Conservation (phyloP, 176 grass and related monocot species). For the Zea luxurians region DNA sequence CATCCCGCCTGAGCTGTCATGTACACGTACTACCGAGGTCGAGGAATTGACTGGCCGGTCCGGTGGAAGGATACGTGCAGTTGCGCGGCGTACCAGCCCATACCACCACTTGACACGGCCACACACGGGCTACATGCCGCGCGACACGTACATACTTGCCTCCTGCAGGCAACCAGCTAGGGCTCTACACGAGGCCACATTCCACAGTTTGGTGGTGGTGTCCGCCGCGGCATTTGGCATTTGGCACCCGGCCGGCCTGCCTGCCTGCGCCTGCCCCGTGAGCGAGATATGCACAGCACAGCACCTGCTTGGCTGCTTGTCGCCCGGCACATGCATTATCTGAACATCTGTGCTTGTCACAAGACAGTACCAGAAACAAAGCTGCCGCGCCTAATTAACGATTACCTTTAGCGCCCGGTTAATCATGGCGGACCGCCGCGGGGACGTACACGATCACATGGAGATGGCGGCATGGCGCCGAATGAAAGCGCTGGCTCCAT, state of each 20-base stretch:
- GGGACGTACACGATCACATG: conserved; percentile 40
- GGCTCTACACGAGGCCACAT: not conserved
- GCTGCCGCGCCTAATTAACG: not conserved
- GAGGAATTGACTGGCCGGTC: not conserved
- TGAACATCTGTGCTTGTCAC: not conserved
- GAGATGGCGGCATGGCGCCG: conserved; percentile 31
- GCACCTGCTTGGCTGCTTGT: not conserved
- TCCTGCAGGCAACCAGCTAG: not conserved
- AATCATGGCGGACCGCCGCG: conserved; percentile 20
- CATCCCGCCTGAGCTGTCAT: not conserved
- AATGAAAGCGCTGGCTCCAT: conserved; percentile 33
- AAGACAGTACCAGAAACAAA: not conserved
- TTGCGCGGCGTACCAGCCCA: conserved; percentile 11
- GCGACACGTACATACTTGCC: conserved; percentile 23
- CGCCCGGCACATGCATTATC: not conserved
- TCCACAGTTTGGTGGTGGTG: not conserved
- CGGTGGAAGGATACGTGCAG: not conserved
- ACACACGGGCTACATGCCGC: not conserved
- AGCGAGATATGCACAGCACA: not conserved
- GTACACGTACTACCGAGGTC: not conserved
- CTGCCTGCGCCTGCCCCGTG: not conserved
- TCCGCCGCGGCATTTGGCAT: not conserved
- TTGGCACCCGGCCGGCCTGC: no score
- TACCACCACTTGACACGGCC: conserved; percentile 7
- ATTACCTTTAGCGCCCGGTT: conserved; percentile 1